Percentiles rank a stretch among this genome's conserved stretches.
These are phyloP conservation scores for Tieghemostelium lacteum DNA, from an alignment of 78 protist genomes.

Conservation along the genomic window DNA sequence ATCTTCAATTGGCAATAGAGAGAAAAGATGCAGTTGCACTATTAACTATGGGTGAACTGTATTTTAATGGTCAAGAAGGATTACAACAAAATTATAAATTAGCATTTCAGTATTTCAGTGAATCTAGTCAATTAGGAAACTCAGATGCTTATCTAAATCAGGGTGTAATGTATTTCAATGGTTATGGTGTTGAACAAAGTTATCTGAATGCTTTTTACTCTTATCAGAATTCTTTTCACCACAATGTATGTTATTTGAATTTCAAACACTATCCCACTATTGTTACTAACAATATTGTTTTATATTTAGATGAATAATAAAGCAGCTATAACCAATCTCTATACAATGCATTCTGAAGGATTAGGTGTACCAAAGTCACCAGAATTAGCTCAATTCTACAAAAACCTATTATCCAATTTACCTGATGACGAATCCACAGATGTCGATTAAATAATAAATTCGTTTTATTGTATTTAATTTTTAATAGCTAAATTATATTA, in stretches of 20 bases:
- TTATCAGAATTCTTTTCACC: constrained; percentile 44
- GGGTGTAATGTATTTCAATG: constrained; percentile 70
- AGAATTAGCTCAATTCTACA: constrained; percentile 8
- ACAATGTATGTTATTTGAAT: constrained; percentile 18
- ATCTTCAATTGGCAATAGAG: constrained; percentile 18
- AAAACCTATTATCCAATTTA: not conserved
- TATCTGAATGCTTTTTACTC: constrained; percentile 50
- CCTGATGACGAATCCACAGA: not conserved
- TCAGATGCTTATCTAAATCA: constrained; percentile 55
- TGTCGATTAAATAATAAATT: too few relatives aligned
- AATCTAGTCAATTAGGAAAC: constrained; percentile 17
- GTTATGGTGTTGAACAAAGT: constrained; percentile 15
- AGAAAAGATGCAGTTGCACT: constrained; percentile 19
- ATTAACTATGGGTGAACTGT: constrained; percentile 39
- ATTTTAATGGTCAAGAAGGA: constrained; percentile 21
- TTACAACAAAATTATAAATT: constrained; percentile 17
- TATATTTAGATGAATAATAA: constrained; percentile 16
- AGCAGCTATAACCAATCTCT: constrained; percentile 51
- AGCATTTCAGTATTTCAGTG: constrained; percentile 32
- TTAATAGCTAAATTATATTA: too few relatives aligned
- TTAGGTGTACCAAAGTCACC: constrained; percentile 44
- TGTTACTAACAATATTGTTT: too few relatives aligned
- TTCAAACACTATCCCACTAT: too few relatives aligned
- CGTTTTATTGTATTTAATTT: too few relatives aligned
- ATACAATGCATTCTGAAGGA: constrained; percentile 53